Percentiles rank a stretch among this genome's conserved stretches.
Conservation (phyloP, 306 rosid genomes). For the Citrullus amarus region DNA sequence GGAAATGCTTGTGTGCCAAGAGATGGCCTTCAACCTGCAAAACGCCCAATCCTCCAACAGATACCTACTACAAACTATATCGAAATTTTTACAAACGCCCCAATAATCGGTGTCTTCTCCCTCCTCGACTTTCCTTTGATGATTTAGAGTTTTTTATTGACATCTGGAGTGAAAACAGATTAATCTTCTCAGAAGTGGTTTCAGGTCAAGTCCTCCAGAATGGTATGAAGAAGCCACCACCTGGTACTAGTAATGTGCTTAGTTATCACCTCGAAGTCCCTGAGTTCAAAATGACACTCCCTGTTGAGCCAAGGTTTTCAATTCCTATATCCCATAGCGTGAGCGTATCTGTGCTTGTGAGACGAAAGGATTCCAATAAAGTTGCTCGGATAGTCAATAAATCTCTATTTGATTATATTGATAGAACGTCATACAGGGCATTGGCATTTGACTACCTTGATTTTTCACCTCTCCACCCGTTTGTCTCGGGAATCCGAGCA, state of each 20-base stretch:
- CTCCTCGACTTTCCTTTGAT: slow-evolving; percentile 74
- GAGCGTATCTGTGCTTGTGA: slow-evolving; percentile 68
- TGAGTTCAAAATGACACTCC: slow-evolving; percentile 70
- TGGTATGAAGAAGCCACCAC: slow-evolving; percentile 37
- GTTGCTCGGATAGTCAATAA: slow-evolving; percentile 64
- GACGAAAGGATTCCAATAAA: slow-evolving; percentile 66
- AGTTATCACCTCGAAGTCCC: slow-evolving; percentile 45
- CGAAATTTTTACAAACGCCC: slow-evolving; percentile 52
- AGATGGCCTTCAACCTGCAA: slow-evolving; percentile 95
- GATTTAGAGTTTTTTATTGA: slow-evolving; percentile 84
- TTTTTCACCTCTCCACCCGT: slow-evolving; percentile 64
- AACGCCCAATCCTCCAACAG: slow-evolving; percentile 43
- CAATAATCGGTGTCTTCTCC: slow-evolving; percentile 45
- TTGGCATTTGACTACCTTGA: slow-evolving; percentile 83
- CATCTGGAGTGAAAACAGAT: slow-evolving; percentile 53
- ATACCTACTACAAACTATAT: slow-evolving; percentile 51
- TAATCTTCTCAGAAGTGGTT: slow-evolving; percentile 70
- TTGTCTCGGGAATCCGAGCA: slow-evolving; percentile 63
- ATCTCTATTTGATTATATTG: slow-evolving; percentile 68
- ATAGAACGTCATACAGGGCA: slow-evolving; percentile 59
- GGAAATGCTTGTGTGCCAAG: slow-evolving; percentile 82
- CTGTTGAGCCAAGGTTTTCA: slow-evolving; percentile 62
- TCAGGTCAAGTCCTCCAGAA: slow-evolving; percentile 51
- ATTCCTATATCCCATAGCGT: slow-evolving; percentile 50
- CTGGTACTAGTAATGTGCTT: slow-evolving; percentile 49